Evolutionary conservation across 352 stramenopile genomes (phyloP), one percentile per base, ranked within the genome.

Genomic region (Phytophthora multivora): DNA sequence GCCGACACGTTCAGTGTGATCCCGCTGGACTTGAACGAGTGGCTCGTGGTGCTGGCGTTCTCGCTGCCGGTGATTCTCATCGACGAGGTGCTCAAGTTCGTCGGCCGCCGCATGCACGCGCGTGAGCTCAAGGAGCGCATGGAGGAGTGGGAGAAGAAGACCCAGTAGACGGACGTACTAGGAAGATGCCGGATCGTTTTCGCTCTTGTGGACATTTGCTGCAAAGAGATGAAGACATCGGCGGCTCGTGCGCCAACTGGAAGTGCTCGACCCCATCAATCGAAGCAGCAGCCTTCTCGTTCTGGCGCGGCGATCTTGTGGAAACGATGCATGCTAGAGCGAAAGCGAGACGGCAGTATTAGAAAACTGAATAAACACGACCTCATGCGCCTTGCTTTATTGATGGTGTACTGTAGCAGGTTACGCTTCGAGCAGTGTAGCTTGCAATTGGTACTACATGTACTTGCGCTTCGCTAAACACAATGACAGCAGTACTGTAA

Each of bases 81-180:
- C 59, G 95, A 98, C 64, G 95, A 98, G 70, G 82, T 98, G 36
- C 82, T 98, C 57, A 98, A 98, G 79, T 88, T 97, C 53, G 60
- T 98, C 15, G 93, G 90, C 15, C 89, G 91, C 38, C 77, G 83
- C 54, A 96, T 95, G 66, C 75, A 77, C 38, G 81, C 77, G 25
- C 77, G 77, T 10, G 87, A 95, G 66, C 72, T 95, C 31, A 75
- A 88, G 58, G 42, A 77, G 39, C 87, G 87, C 49, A 70, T 95
- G 68, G 60, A 75, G 11, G 71, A 77, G 49, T 77, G 71, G 71
- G 71, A 77, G 57, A 80, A 80, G 60, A 80, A 80, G 59, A 80
- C 59, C 42, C 68, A 75, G 56, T 80, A 80, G 54, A 76, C 19
- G 35, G 11, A 62, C 35, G 47, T 64, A 59, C 46, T 55, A 60